These are phyloP conservation scores for Solanum etuberosum DNA, from an alignment of 257 asterid genomes.

Conservation along the genomic window DNA sequence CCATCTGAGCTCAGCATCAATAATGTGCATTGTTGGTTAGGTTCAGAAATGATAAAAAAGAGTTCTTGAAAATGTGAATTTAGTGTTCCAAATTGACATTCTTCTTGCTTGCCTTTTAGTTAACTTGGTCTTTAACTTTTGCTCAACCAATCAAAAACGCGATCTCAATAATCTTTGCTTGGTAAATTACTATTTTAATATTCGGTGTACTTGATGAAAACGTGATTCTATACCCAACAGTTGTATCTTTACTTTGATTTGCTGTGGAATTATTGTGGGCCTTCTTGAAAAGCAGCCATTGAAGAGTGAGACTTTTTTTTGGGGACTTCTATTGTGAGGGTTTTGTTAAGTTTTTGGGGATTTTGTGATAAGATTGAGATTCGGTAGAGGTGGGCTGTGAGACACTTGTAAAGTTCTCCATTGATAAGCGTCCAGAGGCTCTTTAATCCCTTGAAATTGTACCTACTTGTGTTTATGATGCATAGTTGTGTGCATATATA, in stretches of 20 bases:
- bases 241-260: background rate
- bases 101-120: background rate
- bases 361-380: conserved; percentile 63
- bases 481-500: background rate
- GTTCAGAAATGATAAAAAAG: background rate
- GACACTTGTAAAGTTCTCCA: conserved; percentile 50
- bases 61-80: background rate
- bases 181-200: background rate
- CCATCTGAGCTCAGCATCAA: background rate
- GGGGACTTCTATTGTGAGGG: conserved; percentile 66
- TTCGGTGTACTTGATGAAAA: background rate
- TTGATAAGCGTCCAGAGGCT: conserved; percentile 90
- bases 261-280: conserved; percentile 16
- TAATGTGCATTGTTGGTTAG: background rate
- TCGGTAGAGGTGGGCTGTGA: conserved; percentile 47
- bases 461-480: background rate
- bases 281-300: conserved; percentile 20
- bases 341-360: conserved; percentile 67
- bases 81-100: background rate
- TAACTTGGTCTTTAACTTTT: background rate
- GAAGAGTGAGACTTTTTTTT: conserved; percentile 23
- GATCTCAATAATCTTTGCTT: background rate
- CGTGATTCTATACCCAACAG: background rate
- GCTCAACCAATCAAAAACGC: background rate
- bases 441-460: background rate